Percentiles rank a stretch among this genome's conserved stretches.
These are phyloP conservation scores for Globisporangium spiculum DNA, from an alignment of 352 stramenopile genomes.

Conservation along the genomic window DNA sequence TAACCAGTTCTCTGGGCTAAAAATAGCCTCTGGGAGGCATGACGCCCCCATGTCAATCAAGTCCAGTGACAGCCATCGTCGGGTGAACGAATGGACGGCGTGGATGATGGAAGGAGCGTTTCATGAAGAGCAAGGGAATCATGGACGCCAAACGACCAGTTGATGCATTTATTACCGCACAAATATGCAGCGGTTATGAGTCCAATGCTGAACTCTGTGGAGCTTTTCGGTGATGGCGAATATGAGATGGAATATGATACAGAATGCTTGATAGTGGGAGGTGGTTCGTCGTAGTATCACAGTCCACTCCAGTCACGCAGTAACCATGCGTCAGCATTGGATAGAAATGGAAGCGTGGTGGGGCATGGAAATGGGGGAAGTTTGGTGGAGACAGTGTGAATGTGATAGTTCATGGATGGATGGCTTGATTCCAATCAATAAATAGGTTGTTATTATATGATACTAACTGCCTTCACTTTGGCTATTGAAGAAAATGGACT, in stretches of 20 bases:
- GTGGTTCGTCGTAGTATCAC: background rate
- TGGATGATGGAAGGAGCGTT: background rate
- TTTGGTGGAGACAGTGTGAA: background rate
- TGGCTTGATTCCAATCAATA: slow-evolving; percentile 10
- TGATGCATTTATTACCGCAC: background rate
- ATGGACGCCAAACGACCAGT: background rate
- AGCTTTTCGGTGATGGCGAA: background rate
- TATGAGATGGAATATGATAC: background rate
- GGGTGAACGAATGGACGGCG: background rate
- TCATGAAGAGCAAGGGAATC: background rate
- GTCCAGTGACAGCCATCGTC: background rate
- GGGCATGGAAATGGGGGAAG: background rate
- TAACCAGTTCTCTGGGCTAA: background rate
- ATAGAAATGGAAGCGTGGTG: background rate
- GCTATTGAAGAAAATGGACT: background rate
- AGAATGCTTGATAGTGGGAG: background rate
- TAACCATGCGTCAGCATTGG: too few relatives aligned
- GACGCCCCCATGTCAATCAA: background rate
- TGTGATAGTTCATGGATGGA: background rate
- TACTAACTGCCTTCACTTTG: slow-evolving; percentile 1
- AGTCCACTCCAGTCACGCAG: background rate
- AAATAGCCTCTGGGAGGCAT: background rate
- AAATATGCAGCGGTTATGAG: background rate
- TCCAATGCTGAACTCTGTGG: background rate
- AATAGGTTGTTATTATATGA: slow-evolving; percentile 13